Base-by-base conservation (phyloP, 306 rosid species). In the Prunus dulcis region DNA sequence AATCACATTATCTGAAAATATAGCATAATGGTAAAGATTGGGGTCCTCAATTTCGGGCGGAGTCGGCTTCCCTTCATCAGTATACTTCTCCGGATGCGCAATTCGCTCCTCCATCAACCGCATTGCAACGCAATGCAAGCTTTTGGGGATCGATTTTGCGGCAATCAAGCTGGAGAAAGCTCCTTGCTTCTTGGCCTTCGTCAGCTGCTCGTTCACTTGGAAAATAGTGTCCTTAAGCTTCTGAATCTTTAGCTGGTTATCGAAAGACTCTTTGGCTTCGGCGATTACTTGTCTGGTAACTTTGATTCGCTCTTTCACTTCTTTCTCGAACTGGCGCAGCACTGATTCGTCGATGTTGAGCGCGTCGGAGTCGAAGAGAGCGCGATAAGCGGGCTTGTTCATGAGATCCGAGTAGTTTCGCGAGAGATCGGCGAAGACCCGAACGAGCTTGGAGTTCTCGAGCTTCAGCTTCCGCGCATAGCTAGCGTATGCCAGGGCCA, bases 121-220 rank as follows among this genome's bases (percentile, higher is more conserved):
- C 93, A 88, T 91, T 2, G 96, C 80, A 2, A 91, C 82, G 74
- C 93, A 93, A 79, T 93, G 92, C 86, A 91, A 50, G 79, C 91
- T 87, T 80, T 89, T 91, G 1, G 97, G 97, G 68, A 91, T 91
- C 0, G 97, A 89, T 83, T 93, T 93, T 2, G 98, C 98, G 0
- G 98, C 98, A 41, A 93, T 91, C 82, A 91, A 83, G 73, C 96
- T 93, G 0, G 97, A 91, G 87, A 93, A 93, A 78, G 98, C 97
- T 9, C 98, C 97, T 78, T 93, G 97, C 89, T 91, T 93, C 89
- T 93, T 93, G 0, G 96, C 96, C 84, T 90, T 91, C 2, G 94
- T 88, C 75, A 93, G 64, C 65, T 88, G 90, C 85, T 93, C 98
- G 68, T 93, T 93, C 82, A 89, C 93, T 3, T 91, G 87, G 30